Evolutionary conservation across 129 eudicot genomes (phyloP).

Genomic region (Flaveria trinervia): DNA sequence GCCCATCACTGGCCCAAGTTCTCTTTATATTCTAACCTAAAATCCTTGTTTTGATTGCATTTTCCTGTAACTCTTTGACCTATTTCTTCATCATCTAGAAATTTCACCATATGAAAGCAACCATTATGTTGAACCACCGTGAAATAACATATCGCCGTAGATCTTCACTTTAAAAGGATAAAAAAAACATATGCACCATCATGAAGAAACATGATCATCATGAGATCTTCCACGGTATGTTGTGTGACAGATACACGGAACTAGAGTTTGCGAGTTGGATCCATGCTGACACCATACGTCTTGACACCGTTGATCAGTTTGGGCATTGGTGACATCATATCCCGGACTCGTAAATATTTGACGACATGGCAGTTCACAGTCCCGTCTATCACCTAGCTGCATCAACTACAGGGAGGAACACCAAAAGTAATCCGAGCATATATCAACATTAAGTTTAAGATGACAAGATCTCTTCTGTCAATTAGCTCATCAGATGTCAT

Average conservation of each 20-base stretch:
- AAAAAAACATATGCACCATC: background rate
- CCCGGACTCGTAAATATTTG: background rate
- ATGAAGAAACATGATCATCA: background rate
- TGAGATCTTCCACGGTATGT: background rate
- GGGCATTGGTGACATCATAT: background rate
- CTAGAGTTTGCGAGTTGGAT: background rate
- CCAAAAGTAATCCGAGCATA: background rate
- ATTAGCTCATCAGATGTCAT: background rate
- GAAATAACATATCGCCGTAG: background rate
- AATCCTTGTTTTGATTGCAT: background rate
- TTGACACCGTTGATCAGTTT: background rate
- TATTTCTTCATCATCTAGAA: background rate
- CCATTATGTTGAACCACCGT: background rate
- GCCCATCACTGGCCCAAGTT: background rate
- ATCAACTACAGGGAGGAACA: background rate
- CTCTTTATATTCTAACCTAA: background rate
- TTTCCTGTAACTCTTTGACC: background rate
- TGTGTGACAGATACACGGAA: background rate
- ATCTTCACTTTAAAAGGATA: background rate
- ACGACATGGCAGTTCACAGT: background rate
- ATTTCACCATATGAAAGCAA: background rate
- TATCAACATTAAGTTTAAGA: background rate
- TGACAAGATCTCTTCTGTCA: background rate
- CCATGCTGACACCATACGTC: background rate
- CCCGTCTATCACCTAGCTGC: background rate